Evolutionary conservation across 306 rosid species (phyloP).

Genomic region (Nissolia schottii): DNA sequence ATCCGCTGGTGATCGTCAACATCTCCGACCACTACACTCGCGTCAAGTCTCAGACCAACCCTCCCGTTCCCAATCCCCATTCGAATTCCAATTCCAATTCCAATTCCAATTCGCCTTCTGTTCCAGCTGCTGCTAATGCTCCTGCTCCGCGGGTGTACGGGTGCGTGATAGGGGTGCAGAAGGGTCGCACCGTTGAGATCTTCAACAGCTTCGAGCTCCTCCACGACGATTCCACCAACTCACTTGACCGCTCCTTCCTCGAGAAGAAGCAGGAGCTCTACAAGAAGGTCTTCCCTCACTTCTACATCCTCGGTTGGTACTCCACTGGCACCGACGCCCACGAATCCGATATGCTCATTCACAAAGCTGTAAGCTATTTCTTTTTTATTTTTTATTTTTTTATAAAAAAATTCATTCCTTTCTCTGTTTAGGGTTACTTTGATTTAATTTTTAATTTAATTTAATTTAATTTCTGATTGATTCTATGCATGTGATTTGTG

Average conservation of each 20-base stretch:
- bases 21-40: slow-evolving; percentile 92
- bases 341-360: slow-evolving; percentile 90
- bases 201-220: slow-evolving; percentile 98
- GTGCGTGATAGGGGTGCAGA: slow-evolving; percentile 94
- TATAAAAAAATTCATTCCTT: neutral
- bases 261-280: slow-evolving; percentile 99
- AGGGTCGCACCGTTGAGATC: slow-evolving; percentile 97
- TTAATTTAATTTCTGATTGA: neutral
- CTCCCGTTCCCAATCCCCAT: neutral
- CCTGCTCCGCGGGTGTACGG: slow-evolving; percentile 67
- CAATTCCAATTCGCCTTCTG: neutral
- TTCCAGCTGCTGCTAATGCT: no score
- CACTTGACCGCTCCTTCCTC: slow-evolving; percentile 88
- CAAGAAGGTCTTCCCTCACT: slow-evolving; percentile 94
- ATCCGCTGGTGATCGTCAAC: slow-evolving; percentile 89
- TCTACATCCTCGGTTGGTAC: slow-evolving; percentile 94
- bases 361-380: slow-evolving; percentile 64
- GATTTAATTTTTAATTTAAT: neutral
- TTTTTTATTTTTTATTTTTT: neutral
- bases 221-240: slow-evolving; percentile 63
- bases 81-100: neutral
- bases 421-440: neutral
- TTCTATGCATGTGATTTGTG: slow-evolving; percentile 11
- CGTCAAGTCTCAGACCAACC: slow-evolving; percentile 75
- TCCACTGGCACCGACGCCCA: slow-evolving; percentile 87